Conservation (phyloP, 2,329 filamentous ascomycete species). For the Trichoderma sp. region DNA sequence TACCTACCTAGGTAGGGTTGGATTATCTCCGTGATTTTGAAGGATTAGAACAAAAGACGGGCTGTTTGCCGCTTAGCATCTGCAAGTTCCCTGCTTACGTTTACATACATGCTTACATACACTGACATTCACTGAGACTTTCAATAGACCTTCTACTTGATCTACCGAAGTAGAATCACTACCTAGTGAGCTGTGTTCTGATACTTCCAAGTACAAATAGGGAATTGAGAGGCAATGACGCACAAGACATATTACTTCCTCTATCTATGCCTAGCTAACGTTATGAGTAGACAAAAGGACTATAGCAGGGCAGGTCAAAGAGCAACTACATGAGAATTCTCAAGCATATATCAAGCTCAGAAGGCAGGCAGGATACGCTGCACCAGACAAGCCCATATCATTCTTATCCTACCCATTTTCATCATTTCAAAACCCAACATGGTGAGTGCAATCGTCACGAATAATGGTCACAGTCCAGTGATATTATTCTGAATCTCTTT, state of each 20-base stretch:
- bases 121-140: not conserved
- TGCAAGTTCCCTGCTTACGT: not conserved
- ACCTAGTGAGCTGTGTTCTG: not conserved
- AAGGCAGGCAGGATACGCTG: not conserved
- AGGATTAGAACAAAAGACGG: not conserved
- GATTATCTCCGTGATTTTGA: not conserved
- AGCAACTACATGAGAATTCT: not conserved
- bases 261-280: not conserved
- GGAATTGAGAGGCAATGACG: not conserved
- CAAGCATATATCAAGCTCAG: not conserved
- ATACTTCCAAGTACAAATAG: not conserved
- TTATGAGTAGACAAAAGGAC: not conserved
- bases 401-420: not conserved
- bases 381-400: not conserved
- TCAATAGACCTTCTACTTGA: not conserved
- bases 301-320: not conserved
- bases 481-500: not conserved
- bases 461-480: not conserved
- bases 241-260: not conserved
- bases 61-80: not conserved
- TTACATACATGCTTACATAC: not conserved
- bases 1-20: not conserved
- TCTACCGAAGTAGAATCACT: not conserved
- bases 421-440: not conserved
- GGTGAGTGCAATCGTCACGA: not conserved